Evolutionary conservation across 495 filamentous ascomycete genomes (phyloP).

Genomic region (Penicillium chermesinum): DNA sequence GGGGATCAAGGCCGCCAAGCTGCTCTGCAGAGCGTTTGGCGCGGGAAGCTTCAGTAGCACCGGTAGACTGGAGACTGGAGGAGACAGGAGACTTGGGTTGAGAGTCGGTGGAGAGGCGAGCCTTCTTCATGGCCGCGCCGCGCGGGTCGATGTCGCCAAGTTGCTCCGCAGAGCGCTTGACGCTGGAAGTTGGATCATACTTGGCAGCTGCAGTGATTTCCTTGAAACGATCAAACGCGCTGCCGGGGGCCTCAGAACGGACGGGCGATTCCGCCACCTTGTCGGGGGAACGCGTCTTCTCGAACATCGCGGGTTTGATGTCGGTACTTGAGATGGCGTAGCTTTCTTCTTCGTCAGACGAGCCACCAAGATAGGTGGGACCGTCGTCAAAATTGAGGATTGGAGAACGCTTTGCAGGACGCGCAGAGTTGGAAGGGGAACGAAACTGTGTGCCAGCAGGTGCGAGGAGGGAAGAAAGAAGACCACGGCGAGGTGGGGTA

Average conservation of each 20-base stretch:
- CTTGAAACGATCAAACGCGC: constrained; percentile 37
- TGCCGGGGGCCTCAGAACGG: constrained; percentile 13
- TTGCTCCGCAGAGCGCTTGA: constrained; percentile 44
- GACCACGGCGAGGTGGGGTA: constrained; percentile 42
- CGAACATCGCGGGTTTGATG: constrained; percentile 67
- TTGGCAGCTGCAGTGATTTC: constrained; percentile 44
- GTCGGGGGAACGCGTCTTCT: constrained; percentile 32
- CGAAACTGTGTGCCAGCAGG: constrained; percentile 72
- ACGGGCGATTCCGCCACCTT: constrained; percentile 38
- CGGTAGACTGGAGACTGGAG: constrained; percentile 23
- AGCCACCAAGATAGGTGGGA: constrained; percentile 51
- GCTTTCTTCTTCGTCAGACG: constrained; percentile 52
- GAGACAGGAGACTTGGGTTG: constrained; percentile 49
- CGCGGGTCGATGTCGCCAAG: constrained; percentile 40
- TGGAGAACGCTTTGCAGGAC: constrained; percentile 32
- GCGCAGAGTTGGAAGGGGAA: constrained; percentile 39
- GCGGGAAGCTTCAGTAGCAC: constrained; percentile 1
- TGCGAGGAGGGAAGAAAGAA: constrained; percentile 60
- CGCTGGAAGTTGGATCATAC: constrained; percentile 36
- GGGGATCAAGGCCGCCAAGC: constrained; percentile 39
- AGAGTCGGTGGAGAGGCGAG: constrained; percentile 49
- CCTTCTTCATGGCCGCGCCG: constrained; percentile 35
- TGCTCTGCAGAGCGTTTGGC: constrained; percentile 43
- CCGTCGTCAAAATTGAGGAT: constrained; percentile 51
- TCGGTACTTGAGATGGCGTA: constrained; percentile 44